Base-by-base conservation (phyloP, 352 stramenopile species). In the Phytophthora chlamydospora region DNA sequence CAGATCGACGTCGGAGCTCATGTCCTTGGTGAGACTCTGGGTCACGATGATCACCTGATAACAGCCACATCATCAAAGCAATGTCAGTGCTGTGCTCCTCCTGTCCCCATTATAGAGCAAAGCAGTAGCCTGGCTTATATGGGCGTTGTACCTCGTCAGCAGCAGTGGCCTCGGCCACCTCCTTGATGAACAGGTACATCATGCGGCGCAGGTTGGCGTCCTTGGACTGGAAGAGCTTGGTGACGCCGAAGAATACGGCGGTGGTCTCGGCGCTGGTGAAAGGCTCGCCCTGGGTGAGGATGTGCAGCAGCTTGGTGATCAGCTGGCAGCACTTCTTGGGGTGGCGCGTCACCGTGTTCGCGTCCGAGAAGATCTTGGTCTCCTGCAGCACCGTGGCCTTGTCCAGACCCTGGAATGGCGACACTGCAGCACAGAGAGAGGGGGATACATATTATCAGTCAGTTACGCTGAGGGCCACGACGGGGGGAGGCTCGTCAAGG, bases 141-240 rank as follows among this genome's bases (percentile, higher is more conserved):
- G 14, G 19, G 16, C 27, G 9, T 31, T 58, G 40, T 73, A 80
- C 71, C 72, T 96, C 89, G 54, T 94, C 83, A 11, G 91, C 85
- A 21, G 90, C 88, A n/a, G 90, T 97, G 17, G 86, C 87, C 58
- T 97, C 91, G 0, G 88, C 95, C 52, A 99, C 96, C 61, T 99
- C 97, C 78, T 99, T 99, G 70, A 99, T 99, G 72, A 99, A 99
- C 2, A 99, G 78, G 78, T 99, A 99, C 63, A 99, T 98, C 96
- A 99, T 99, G 19, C 97, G 85, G 16, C 98, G 81, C 47, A 99
- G 75, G 39, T 98, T 98, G 27, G 87, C 95, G 76, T 99, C 96
- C 66, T 99, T 95, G 52, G 85, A 98, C 88, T 99, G 98, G 75
- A 99, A 99, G 16, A 99, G 90, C 84, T 99, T 99, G 2, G 98